A percentile compares a stretch with the other conserved stretches of the same genome.
These are phyloP conservation scores for Beauveria bassiana DNA, from an alignment of 2,329 filamentous ascomycete species.

Conservation along the genomic window DNA sequence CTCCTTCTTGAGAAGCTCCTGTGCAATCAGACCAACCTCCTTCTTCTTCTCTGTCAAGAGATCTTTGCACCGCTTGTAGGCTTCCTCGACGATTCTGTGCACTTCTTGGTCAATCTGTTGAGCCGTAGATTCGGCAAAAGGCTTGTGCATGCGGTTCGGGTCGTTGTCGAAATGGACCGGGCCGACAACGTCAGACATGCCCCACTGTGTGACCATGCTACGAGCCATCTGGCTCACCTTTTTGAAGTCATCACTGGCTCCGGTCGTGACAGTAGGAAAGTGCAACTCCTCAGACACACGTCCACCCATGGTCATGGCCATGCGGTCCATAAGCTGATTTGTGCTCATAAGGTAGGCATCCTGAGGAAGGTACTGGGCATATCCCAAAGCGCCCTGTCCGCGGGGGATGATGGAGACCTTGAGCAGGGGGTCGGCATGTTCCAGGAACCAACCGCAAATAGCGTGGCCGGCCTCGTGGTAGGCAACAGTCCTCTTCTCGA, in stretches of 20 bases:
- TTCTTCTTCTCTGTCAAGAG: constrained; percentile 78
- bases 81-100: constrained; percentile 81
- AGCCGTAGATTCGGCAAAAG: constrained; percentile 90
- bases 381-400: constrained; percentile 86
- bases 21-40: constrained; percentile 82
- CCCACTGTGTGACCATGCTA: constrained; percentile 98
- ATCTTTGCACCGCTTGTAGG: constrained; percentile 82
- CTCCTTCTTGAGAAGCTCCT: constrained; percentile 89
- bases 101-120: constrained; percentile 90
- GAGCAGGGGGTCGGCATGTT: constrained; percentile 90
- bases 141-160: constrained; percentile 79
- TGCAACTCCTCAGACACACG: constrained; percentile 94
- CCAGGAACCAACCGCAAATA: constrained; percentile 97
- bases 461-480: constrained; percentile 98
- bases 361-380: constrained; percentile 92
- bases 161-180: constrained; percentile 86
- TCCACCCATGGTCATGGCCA: constrained; percentile 98
- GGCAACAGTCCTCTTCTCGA: constrained; percentile 92
- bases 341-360: constrained; percentile 96
- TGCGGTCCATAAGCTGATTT: constrained; percentile 95
- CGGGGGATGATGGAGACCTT: constrained; percentile 99
- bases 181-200: constrained; percentile 92
- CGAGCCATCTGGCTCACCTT: constrained; percentile 96
- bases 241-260: constrained; percentile 94
- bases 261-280: constrained; percentile 92